A percentile compares a stretch with the other conserved stretches of the same genome.
These are phyloP conservation scores for Hanseniaspora pseudoguilliermondii DNA, from an alignment of 805 yeast genomes.

Conservation along the genomic window DNA sequence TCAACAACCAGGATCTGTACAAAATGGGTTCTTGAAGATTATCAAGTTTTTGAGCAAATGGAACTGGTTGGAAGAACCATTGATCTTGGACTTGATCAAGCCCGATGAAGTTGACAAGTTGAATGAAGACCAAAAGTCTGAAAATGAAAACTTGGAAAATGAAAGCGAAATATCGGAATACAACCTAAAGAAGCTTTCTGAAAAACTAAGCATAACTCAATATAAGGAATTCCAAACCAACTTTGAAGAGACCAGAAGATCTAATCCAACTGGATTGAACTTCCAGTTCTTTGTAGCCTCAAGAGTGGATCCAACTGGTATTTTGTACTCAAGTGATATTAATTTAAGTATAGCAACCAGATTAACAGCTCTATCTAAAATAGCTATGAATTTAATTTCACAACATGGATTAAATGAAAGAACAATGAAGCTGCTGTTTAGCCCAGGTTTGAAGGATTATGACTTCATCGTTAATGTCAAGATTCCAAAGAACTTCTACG, in stretches of 20 bases:
- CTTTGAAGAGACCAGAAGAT: slow-evolving; percentile 54
- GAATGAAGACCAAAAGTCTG: slow-evolving; percentile 24
- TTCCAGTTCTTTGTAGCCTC: slow-evolving; percentile 76
- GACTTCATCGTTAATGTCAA: slow-evolving; percentile 62
- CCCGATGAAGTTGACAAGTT: slow-evolving; percentile 22
- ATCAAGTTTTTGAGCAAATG: slow-evolving; percentile 61
- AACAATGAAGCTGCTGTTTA: slow-evolving; percentile 47
- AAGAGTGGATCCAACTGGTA: slow-evolving; percentile 75
- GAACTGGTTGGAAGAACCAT: slow-evolving; percentile 90
- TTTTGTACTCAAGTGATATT: slow-evolving; percentile 56
- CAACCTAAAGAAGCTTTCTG: slow-evolving; percentile 39
- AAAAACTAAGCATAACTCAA: slow-evolving; percentile 47
- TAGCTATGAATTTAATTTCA: slow-evolving; percentile 46
- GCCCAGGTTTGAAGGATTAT: slow-evolving; percentile 73
- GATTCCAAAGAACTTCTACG: slow-evolving; percentile 31
- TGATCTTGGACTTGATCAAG: slow-evolving; percentile 63
- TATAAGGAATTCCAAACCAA: slow-evolving; percentile 50
- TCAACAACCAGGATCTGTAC: slow-evolving; percentile 63
- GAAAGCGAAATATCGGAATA: slow-evolving; percentile 23
- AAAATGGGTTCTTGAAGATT: slow-evolving; percentile 67
- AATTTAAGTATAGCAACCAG: slow-evolving; percentile 74
- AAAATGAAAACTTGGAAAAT: slow-evolving; percentile 21
- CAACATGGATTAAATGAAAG: slow-evolving; percentile 33
- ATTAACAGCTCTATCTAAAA: slow-evolving; percentile 74
- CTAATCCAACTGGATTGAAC: slow-evolving; percentile 70